Percentiles rank a stretch among this genome's conserved stretches.
Evolutionary conservation across 2,329 filamentous ascomycete genomes (phyloP).

Genomic region (Venturia effusa): DNA sequence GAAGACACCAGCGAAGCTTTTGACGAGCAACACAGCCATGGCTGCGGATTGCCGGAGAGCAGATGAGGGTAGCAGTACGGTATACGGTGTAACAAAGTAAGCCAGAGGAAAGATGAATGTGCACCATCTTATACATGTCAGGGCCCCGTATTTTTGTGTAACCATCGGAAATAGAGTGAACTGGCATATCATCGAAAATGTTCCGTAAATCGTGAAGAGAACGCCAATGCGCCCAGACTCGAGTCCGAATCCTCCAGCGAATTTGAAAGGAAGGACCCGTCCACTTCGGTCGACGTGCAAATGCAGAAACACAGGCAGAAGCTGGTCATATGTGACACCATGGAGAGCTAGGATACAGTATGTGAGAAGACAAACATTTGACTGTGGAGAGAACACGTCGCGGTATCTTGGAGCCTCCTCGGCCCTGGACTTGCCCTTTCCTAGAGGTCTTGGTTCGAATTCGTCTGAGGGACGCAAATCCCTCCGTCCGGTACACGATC

Average conservation of each 20-base stretch:
- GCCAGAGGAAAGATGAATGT: conserved; percentile 61
- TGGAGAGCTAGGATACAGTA: conserved; percentile 79
- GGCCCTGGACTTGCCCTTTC: background rate
- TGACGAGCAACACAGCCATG: conserved; percentile 46
- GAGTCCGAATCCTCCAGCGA: conserved; percentile 69
- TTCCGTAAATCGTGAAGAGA: conserved; percentile 74
- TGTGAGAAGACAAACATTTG: conserved; percentile 59
- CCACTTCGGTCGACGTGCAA: conserved; percentile 51
- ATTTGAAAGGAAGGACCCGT: conserved; percentile 63
- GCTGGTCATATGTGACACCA: conserved; percentile 71
- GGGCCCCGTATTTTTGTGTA: conserved; percentile 60
- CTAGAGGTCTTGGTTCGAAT: background rate
- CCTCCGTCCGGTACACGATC: background rate
- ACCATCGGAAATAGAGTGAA: conserved; percentile 75
- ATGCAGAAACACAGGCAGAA: conserved; percentile 58
- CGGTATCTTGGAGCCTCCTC: conserved; percentile 32
- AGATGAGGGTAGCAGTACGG: conserved; percentile 47
- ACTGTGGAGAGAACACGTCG: conserved; percentile 65
- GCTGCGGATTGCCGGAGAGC: conserved; percentile 43
- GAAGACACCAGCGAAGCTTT: conserved; percentile 7
- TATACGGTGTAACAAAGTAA: conserved; percentile 73
- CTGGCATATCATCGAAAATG: conserved; percentile 73
- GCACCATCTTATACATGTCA: conserved; percentile 59
- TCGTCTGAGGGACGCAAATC: background rate
- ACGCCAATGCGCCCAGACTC: conserved; percentile 66